Evolutionary conservation across 2,329 filamentous ascomycete genomes (phyloP).

Genomic region (Penicillium decumbens): DNA sequence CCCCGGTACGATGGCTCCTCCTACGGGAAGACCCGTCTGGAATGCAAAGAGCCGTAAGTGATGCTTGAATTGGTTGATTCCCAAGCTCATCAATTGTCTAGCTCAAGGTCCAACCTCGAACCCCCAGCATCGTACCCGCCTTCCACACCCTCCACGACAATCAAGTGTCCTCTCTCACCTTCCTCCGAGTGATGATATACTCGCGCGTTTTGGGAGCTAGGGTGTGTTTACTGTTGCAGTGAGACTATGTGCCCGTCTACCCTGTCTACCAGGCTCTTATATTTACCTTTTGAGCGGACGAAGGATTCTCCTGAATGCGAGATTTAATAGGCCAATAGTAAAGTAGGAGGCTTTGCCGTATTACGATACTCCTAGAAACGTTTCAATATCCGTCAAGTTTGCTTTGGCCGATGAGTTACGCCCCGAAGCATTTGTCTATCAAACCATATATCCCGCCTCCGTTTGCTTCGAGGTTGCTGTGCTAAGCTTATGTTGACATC

Average conservation of each 20-base stretch:
- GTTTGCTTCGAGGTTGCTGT: neutral
- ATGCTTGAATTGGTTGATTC: neutral
- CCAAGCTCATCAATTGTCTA: neutral
- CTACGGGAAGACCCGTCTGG: constrained; percentile 22
- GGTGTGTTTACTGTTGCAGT: neutral
- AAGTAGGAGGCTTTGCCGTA: neutral
- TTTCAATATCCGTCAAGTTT: neutral
- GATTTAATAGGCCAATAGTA: neutral
- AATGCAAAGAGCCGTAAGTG: constrained; percentile 24
- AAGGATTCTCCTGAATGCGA: neutral
- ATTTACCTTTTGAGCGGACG: neutral
- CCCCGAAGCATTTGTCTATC: neutral
- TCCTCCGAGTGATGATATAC: constrained; percentile 22
- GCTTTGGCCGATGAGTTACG: neutral
- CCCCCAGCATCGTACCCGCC: constrained; percentile 28
- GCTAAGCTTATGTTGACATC: neutral
- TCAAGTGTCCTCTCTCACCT: constrained; percentile 22
- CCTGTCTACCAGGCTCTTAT: neutral
- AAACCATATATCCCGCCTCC: neutral
- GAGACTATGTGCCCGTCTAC: neutral
- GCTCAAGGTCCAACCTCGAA: constrained; percentile 13
- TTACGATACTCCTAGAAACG: neutral
- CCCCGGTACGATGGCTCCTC: constrained; percentile 31
- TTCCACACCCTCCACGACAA: constrained; percentile 19
- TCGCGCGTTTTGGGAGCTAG: constrained; percentile 22